Percentiles rank a stretch among this genome's conserved stretches.
These are phyloP conservation scores for Dryas alaskensis DNA, from an alignment of 306 rosid species.

Conservation along the genomic window DNA sequence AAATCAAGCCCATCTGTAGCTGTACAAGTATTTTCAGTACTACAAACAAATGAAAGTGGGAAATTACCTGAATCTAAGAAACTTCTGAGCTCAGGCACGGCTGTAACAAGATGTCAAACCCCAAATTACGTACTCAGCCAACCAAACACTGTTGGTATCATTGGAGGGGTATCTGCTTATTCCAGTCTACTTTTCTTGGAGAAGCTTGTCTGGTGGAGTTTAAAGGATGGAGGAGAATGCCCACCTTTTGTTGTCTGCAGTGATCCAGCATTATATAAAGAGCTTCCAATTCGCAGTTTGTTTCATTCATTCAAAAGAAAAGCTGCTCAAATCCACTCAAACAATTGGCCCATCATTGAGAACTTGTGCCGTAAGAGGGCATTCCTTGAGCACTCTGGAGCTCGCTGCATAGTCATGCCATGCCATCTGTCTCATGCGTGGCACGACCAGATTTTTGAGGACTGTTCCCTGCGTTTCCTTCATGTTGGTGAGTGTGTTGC, in stretches of 20 bases:
- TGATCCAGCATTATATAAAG: conserved; percentile 52
- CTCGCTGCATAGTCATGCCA: conserved; percentile 58
- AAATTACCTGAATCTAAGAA: conserved; percentile 30
- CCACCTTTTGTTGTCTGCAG: conserved; percentile 79
- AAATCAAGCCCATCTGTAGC: conserved; percentile 31
- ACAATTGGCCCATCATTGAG: conserved; percentile 35
- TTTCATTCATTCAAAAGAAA: conserved; percentile 27
- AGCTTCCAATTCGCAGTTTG: conserved; percentile 34
- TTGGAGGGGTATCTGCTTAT: conserved; percentile 70
- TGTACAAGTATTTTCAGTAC: conserved; percentile 39
- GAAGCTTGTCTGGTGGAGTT: conserved; percentile 72
- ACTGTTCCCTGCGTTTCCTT: conserved; percentile 51
- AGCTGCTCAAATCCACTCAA: conserved; percentile 25
- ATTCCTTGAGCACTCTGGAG: conserved; percentile 60
- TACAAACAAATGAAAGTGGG: conserved; percentile 45
- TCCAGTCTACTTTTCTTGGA: conserved; percentile 82
- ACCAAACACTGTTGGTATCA: conserved; percentile 68
- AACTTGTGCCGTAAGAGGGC: conserved; percentile 43
- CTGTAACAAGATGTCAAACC: conserved; percentile 29
- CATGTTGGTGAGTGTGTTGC: conserved; percentile 71
- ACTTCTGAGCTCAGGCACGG: conserved; percentile 22
- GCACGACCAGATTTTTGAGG: conserved; percentile 52
- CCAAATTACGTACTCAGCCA: conserved; percentile 40
- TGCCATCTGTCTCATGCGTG: conserved; percentile 66
- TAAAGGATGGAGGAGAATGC: conserved; percentile 54